Evolutionary conservation across 164 flowering plant genomes (phyloP).

Genomic region (Sedum album): DNA sequence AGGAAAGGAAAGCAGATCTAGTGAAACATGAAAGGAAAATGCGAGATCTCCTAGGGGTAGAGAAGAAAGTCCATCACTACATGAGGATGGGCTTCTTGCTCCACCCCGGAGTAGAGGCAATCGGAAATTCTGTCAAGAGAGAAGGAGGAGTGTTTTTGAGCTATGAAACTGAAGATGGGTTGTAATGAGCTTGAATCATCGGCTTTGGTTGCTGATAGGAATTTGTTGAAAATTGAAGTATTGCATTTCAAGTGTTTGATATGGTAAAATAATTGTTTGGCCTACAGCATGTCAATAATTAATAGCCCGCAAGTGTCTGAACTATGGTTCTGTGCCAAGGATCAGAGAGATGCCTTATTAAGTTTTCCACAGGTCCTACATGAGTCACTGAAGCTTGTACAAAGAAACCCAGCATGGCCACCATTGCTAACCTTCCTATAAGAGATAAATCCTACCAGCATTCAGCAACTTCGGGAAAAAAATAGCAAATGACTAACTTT

Average conservation of each 20-base stretch:
- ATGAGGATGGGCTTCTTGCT: too few species aligned
- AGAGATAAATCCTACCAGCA: slow-evolving; percentile 34
- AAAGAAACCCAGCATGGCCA: slow-evolving; percentile 79
- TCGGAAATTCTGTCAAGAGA: too few species aligned
- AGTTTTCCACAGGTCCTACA: slow-evolving; percentile 72
- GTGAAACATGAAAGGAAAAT: too few species aligned
- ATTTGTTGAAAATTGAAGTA: background rate
- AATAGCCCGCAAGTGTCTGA: slow-evolving; percentile 50
- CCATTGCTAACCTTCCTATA: slow-evolving; percentile 84
- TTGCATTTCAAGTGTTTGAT: background rate
- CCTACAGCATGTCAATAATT: background rate
- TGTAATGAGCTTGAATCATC: background rate
- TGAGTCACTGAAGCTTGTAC: slow-evolving; percentile 82
- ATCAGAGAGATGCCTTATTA: slow-evolving; percentile 63
- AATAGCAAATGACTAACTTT: slow-evolving; percentile 6
- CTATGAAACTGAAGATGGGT: too few species aligned
- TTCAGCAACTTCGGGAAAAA: background rate
- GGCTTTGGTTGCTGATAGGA: background rate
- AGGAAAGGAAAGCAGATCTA: too few species aligned
- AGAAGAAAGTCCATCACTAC: too few species aligned
- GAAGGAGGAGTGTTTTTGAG: too few species aligned
- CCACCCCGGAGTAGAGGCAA: too few species aligned
- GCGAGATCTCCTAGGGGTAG: too few species aligned
- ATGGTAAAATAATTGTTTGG: background rate
- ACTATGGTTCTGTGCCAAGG: slow-evolving; percentile 83